phyloP scores from a whole-genome alignment of 2,329 filamentous ascomycete genomes.

The Talaromyces amestolkiae region DNA sequence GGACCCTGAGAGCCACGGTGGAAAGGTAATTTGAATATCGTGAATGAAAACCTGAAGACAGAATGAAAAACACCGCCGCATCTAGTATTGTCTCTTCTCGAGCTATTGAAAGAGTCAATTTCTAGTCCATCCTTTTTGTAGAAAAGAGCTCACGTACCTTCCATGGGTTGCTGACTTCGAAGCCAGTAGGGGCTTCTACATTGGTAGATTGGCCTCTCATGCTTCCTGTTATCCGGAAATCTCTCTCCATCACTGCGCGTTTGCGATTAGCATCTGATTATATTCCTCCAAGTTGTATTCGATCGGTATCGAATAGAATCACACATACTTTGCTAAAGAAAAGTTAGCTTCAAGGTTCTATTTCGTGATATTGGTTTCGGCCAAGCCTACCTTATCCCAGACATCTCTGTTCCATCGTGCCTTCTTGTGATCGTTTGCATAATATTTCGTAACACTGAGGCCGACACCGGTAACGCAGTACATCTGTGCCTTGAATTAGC shows the following conservation, averaged over 20 bases:
- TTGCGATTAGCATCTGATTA: neutral
- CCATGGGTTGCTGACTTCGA: constrained; percentile 67
- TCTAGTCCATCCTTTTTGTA: neutral
- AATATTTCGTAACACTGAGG: constrained; percentile 57
- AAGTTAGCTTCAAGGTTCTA: constrained; percentile 40
- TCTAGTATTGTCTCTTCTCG: constrained; percentile 42
- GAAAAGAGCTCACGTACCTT: constrained; percentile 49
- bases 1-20: constrained; percentile 2
- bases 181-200: constrained; percentile 57
- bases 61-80: neutral
- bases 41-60: constrained; percentile 14
- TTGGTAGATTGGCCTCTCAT: constrained; percentile 62
- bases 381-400: constrained; percentile 61
- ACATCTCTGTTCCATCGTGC: constrained; percentile 58
- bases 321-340: constrained; percentile 53
- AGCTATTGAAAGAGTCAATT: constrained; percentile 32
- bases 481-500: constrained; percentile 46
- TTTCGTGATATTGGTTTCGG: constrained; percentile 18
- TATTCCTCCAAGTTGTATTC: constrained; percentile 14
- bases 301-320: constrained; percentile 30
- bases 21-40: constrained; percentile 12
- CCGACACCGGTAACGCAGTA: constrained; percentile 60
- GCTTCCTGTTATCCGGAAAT: constrained; percentile 61
- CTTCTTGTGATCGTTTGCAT: constrained; percentile 63
- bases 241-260: constrained; percentile 63